These are phyloP conservation scores for Evansstolkia leycettana DNA, from an alignment of 495 filamentous ascomycete genomes.

Conservation along the genomic window DNA sequence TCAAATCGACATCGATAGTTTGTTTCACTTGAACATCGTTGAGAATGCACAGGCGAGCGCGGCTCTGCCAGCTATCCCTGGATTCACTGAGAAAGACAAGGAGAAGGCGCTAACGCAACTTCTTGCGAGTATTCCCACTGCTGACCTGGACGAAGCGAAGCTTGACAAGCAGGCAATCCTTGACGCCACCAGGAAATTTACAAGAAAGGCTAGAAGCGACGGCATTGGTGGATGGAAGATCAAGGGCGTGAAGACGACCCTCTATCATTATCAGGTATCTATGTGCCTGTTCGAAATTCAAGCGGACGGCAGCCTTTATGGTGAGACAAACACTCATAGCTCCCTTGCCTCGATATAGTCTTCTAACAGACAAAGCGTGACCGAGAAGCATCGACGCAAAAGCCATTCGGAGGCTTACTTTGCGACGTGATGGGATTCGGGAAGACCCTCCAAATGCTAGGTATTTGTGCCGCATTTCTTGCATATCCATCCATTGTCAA, in stretches of 20 bases:
- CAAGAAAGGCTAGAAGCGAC: conserved; percentile 17
- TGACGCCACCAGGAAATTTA: conserved; percentile 29
- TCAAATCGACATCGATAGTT: conserved; percentile 1
- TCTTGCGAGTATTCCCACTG: conserved; percentile 9
- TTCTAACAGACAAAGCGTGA: conserved; percentile 14
- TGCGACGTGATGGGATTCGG: conserved; percentile 56
- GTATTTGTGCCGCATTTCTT: conserved; percentile 5
- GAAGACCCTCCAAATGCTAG: conserved; percentile 40
- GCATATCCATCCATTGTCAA: not conserved
- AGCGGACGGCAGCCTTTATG: conserved; percentile 41
- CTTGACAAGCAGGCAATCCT: conserved; percentile 9
- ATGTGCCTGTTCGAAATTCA: not conserved
- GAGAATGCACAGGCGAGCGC: conserved; percentile 10
- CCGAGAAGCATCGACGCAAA: conserved; percentile 28
- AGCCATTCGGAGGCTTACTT: conserved; percentile 41
- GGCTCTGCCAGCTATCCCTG: conserved; percentile 1
- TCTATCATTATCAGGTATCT: conserved; percentile 38
- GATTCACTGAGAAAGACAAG: conserved; percentile 5
- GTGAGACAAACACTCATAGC: conserved; percentile 4
- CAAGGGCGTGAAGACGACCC: conserved; percentile 29
- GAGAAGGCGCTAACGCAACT: conserved; percentile 10
- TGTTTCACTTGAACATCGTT: conserved; percentile 5
- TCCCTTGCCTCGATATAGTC: not conserved
- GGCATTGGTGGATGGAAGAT: conserved; percentile 32
- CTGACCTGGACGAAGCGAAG: conserved; percentile 3